Base-by-base conservation (phyloP, 495 filamentous ascomycete species). In the Xylaria nigripes region DNA sequence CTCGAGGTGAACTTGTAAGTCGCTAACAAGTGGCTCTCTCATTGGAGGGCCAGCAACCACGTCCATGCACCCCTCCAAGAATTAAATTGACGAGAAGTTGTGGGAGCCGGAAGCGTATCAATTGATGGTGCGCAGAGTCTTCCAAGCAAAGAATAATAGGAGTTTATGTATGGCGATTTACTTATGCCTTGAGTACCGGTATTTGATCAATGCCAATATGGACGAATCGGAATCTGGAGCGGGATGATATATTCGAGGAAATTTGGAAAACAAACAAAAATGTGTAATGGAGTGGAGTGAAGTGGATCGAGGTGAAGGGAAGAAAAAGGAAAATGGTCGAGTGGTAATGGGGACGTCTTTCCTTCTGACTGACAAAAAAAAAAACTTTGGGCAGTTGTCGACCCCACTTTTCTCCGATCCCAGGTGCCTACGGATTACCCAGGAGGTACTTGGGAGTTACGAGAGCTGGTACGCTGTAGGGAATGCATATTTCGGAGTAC, bases 161-260 rank as follows among this genome's bases (percentile, higher is more conserved):
- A 4, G 3, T 12, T 40, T 40, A 16, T 19, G 36, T 40, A 40
- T 40, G 15, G 36, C 36, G 36, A 40, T 12, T 8, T 34, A 34
- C 32, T 15, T 34, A 34, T 34, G 9, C 8, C 32, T 36, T 8
- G n/a, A 29, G 27, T 29, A 9, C 27, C 4, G 18, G 32, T 36
- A 36, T 36, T 36, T 36, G 6, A 40, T 40, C 15, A 40, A 8
- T 40, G 3, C n/a, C n/a, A 18, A 18, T 29, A 9, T 40, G 51
- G 51, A 54, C 51, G 51, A 54, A 54, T 54, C 24, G 19, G 45
- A 45, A 12, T 40, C 22, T 27, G 51, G 44, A 25, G 44, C 18
- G 45, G 16, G 53, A 55, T 13, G 25, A 50, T 55, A 55, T 55
- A 45, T 38, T 50, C 36, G 46, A 36, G 53, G 45, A 46, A 50